Evolutionary conservation across 139 green algal genomes (phyloP), one percentile per base, ranked within the genome.

Genomic region (Nannochloris sp.): DNA sequence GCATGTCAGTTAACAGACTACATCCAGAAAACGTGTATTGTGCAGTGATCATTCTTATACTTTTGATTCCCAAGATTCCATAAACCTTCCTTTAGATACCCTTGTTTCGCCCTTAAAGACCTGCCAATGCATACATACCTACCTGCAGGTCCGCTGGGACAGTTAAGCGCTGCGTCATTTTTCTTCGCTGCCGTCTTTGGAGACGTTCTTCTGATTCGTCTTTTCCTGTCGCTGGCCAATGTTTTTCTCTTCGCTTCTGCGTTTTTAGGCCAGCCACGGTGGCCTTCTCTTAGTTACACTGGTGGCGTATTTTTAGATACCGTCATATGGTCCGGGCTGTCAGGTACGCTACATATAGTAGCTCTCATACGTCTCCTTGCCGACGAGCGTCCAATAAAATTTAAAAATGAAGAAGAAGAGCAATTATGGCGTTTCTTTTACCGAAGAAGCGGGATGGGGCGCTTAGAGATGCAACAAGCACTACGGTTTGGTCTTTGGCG

Each of bases 351-450:
- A n/a, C 71, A 78, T 64, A 35, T 32, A 23, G 33, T 55, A 19
- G 65, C 55, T 4, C 30, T 78, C 10, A 33, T n/a, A 9, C 56
- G 55, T 14, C 68, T 72, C 5, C 10, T 78, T 24, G 62, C n/a
- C 13, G 71, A 78, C n/a, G 67, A 78, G 67, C 44, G 71, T 6
- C 54, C 32, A n/a, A 72, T 78, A 25, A 46, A 23, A 9, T 77
- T 78, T 19, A 34, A 15, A 4, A 34, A 5, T 3, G 57, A 65
- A 31, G 71, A 78, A n/a, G 71, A 78, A 61, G 65, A 77, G 60
- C 67, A 77, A 55, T 44, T 78, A 44, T 70, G 67, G 46, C 33
- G 62, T 12, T 71, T 71, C 34, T 65, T 78, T 29, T 62, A 64
- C 46, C 71, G 71, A 4, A 25, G 71, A 29, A 36, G 37, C 4